phyloP scores from a whole-genome alignment of 176 grass and related monocot genomes.

The Aegilops umbellulata region DNA sequence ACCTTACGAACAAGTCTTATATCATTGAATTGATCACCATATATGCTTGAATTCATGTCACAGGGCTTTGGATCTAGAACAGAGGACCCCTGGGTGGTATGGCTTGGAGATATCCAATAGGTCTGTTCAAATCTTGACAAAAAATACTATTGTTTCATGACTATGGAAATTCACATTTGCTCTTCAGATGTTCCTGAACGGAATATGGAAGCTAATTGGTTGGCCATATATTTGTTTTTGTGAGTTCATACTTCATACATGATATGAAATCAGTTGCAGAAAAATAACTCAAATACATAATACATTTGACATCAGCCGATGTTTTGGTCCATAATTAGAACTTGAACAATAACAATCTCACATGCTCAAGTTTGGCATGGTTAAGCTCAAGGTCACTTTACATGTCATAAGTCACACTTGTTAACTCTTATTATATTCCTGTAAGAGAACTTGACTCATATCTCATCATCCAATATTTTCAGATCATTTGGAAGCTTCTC shows the following conservation, averaged over 20 bases:
- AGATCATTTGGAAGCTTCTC: conserved; percentile 23
- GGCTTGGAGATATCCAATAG: not conserved
- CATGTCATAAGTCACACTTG: not conserved
- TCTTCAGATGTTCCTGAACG: not conserved
- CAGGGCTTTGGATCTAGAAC: not conserved
- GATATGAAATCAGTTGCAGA: not conserved
- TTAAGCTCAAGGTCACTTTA: conserved; percentile 5
- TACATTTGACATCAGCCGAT: not conserved
- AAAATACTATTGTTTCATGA: not conserved
- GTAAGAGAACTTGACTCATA: conserved; percentile 19
- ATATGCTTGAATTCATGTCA: not conserved
- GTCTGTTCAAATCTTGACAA: conserved; percentile 12
- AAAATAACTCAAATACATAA: not conserved
- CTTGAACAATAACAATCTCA: conserved; percentile 1
- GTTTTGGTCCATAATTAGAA: not conserved
- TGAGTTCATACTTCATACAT: not conserved
- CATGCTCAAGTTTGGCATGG: not conserved
- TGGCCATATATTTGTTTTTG: not conserved
- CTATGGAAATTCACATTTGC: not conserved
- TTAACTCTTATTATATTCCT: not conserved
- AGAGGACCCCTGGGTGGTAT: not conserved
- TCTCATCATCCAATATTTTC: conserved; percentile 31
- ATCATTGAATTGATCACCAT: not conserved
- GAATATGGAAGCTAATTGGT: not conserved
- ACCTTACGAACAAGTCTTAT: not conserved